Conservation (phyloP, 208 protist genomes). For the Crithidia sp. region DNA sequence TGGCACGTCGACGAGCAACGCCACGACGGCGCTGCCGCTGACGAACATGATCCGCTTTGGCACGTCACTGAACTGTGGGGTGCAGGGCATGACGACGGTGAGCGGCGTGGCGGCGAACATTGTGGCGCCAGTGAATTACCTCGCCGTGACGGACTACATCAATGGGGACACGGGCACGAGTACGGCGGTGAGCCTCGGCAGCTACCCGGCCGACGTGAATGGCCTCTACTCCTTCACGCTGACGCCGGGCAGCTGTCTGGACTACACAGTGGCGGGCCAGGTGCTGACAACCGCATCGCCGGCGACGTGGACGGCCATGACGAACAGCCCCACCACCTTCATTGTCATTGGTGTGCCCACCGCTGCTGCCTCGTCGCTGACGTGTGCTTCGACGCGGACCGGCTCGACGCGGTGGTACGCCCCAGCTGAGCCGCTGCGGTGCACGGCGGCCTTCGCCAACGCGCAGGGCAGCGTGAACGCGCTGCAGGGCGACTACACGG, state of each 20-base stretch:
- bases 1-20: neutral
- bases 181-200: slow-evolving; percentile 41
- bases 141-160: slow-evolving; percentile 44
- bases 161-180: slow-evolving; percentile 36
- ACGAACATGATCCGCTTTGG: slow-evolving; percentile 56
- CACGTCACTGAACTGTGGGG: slow-evolving; percentile 44
- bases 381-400: slow-evolving; percentile 47
- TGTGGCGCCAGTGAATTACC: slow-evolving; percentile 45
- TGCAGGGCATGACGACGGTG: slow-evolving; percentile 59
- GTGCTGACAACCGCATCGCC: slow-evolving; percentile 26
- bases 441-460: slow-evolving; percentile 49
- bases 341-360: slow-evolving; percentile 73
- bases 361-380: slow-evolving; percentile 35
- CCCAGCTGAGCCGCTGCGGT: slow-evolving; percentile 52
- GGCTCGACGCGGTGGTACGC: slow-evolving; percentile 64
- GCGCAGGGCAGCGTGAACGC: slow-evolving; percentile 60
- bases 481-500: slow-evolving; percentile 55
- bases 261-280: slow-evolving; percentile 44
- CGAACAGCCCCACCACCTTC: slow-evolving; percentile 68
- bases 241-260: slow-evolving; percentile 18
- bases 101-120: slow-evolving; percentile 51
- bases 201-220: slow-evolving; percentile 55
- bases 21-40: slow-evolving; percentile 26
- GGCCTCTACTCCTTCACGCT: slow-evolving; percentile 69
- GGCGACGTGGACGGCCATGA: slow-evolving; percentile 45